Conservation (phyloP, 2,329 filamentous ascomycete genomes). For the Aspergillus fumigatiaffinis region DNA sequence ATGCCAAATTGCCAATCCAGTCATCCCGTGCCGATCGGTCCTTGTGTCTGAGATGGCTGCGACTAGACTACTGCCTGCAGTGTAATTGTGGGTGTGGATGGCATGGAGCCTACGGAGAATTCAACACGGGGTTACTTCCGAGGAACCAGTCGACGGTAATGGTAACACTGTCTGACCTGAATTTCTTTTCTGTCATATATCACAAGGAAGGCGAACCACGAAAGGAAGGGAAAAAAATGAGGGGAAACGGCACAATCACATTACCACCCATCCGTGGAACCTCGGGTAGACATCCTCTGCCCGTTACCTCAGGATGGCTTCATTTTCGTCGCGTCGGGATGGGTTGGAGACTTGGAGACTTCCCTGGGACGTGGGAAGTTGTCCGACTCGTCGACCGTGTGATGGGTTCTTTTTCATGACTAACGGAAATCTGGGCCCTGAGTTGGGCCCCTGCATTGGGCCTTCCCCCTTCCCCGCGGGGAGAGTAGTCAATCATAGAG, state of each 20-base stretch:
- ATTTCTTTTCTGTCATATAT: not conserved
- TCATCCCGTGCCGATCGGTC: not conserved
- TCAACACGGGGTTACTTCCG: not conserved
- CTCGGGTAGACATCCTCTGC: constrained; percentile 10
- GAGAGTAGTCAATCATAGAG: constrained; percentile 2
- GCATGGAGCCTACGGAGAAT: not conserved
- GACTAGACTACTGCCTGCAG: not conserved
- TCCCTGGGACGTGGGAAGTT: not conserved
- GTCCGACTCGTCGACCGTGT: not conserved
- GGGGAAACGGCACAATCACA: constrained; percentile 10
- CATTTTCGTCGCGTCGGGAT: constrained; percentile 8
- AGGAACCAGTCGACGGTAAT: not conserved
- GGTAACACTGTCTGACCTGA: not conserved
- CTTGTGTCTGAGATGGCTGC: not conserved
- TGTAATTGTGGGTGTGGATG: not conserved
- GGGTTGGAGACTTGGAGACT: not conserved
- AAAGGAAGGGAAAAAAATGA: constrained; percentile 1
- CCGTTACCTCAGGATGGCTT: not conserved
- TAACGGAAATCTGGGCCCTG: not conserved
- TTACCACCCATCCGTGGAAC: constrained; percentile 6
- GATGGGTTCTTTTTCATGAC: not conserved
- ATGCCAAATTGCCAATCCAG: too few species aligned
- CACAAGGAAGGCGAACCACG: not conserved
- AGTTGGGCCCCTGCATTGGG: constrained; percentile 16
- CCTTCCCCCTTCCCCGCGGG: constrained; percentile 28